Conservation (phyloP, 441 rosid genomes). For the Pelargonium citronellum region DNA sequence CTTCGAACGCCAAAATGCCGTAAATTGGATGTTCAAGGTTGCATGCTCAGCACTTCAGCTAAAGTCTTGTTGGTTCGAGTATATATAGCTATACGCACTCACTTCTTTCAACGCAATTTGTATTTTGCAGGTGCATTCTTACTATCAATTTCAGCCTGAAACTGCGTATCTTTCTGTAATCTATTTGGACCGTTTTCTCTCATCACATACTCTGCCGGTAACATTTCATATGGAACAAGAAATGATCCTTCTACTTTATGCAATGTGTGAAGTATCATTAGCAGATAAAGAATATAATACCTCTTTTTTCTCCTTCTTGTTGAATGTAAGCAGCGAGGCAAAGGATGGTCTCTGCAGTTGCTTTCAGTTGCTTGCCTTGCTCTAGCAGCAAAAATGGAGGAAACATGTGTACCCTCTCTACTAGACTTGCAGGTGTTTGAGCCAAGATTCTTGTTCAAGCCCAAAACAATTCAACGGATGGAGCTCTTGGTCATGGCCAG, state of each 20-base stretch:
- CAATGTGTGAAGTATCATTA: background rate
- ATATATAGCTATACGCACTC: background rate
- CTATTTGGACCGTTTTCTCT: slow-evolving; percentile 36
- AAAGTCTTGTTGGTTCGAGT: background rate
- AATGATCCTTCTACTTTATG: background rate
- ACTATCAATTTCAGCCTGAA: slow-evolving; percentile 31
- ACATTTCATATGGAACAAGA: background rate
- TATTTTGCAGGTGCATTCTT: slow-evolving; percentile 27
- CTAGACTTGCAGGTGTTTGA: slow-evolving; percentile 31
- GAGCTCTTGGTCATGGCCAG: slow-evolving; percentile 33
- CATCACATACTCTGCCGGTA: slow-evolving; percentile 26
- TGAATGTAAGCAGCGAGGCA: slow-evolving; percentile 21
- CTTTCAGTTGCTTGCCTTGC: slow-evolving; percentile 35
- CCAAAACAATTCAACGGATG: slow-evolving; percentile 34
- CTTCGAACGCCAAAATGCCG: slow-evolving; percentile 25
- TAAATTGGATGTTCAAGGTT: slow-evolving; percentile 38
- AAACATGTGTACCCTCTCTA: slow-evolving; percentile 29
- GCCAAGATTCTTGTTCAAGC: slow-evolving; percentile 32
- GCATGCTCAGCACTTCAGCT: background rate
- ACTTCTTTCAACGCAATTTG: background rate
- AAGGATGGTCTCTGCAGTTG: slow-evolving; percentile 36
- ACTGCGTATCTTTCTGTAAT: slow-evolving; percentile 33
- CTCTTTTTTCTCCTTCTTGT: background rate
- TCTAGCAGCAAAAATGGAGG: slow-evolving; percentile 43
- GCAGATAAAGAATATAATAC: background rate